These are phyloP conservation scores for Pestalotiopsis sp. DNA, from an alignment of 2,329 filamentous ascomycete genomes.

Conservation along the genomic window DNA sequence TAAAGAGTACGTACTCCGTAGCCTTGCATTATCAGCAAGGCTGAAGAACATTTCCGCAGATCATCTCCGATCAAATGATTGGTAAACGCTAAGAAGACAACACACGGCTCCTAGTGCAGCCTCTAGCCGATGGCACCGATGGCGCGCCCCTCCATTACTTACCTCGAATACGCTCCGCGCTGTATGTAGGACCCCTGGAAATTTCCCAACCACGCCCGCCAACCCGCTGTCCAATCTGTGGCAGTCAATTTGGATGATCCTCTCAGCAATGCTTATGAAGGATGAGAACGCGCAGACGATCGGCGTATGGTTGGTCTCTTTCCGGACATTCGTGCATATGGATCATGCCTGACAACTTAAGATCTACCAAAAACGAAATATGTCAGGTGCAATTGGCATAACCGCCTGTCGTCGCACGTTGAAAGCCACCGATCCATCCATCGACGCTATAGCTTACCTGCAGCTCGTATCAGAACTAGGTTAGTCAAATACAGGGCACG, in stretches of 20 bases:
- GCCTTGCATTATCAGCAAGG: conserved; percentile 10
- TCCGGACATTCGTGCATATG: neutral
- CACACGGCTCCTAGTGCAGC: neutral
- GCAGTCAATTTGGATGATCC: neutral
- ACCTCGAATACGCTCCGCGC: neutral
- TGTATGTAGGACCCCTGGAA: neutral
- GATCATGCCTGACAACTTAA: neutral
- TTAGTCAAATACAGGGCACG: neutral
- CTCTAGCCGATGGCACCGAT: neutral
- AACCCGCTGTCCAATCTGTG: neutral
- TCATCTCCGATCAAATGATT: neutral
- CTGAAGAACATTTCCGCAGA: neutral
- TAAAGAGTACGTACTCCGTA: neutral
- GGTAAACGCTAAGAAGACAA: neutral
- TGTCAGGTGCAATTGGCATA: neutral
- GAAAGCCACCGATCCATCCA: neutral
- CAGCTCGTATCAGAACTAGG: neutral
- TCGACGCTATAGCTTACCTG: neutral
- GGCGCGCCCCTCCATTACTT: neutral
- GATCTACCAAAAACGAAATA: neutral
- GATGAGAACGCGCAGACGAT: neutral
- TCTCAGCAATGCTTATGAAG: neutral
- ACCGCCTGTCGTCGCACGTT: neutral
- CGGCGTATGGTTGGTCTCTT: neutral
- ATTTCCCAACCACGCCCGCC: neutral